These are phyloP conservation scores for Aquilaria agallochum DNA, from an alignment of 441 rosid genomes.

Conservation along the genomic window DNA sequence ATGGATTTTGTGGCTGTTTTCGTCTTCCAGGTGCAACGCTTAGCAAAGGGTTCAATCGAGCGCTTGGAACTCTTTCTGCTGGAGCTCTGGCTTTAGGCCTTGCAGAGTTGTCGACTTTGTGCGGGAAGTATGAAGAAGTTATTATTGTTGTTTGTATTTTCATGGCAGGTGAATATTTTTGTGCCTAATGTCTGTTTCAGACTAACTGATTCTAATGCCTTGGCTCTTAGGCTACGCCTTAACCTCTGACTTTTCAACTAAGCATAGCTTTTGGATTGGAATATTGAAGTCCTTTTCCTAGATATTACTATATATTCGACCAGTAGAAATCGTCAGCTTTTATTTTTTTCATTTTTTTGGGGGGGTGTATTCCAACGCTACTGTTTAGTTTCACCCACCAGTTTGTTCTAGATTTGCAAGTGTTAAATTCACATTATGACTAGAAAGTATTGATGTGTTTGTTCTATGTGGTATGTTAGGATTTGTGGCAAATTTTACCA, in stretches of 20 bases:
- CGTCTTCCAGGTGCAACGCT: constrained; percentile 39
- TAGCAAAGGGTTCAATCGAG: constrained; percentile 86
- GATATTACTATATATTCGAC: no score
- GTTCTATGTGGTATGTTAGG: constrained; percentile 27
- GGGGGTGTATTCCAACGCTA: neutral
- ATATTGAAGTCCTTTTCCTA: no score
- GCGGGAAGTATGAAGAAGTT: constrained; percentile 55
- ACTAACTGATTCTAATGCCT: no score
- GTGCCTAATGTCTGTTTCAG: no score
- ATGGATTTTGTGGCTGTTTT: neutral
- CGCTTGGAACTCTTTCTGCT: constrained; percentile 78
- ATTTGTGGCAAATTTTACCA: constrained; percentile 50
- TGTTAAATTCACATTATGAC: neutral
- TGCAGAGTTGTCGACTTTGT: constrained; percentile 52
- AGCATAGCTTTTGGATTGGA: neutral
- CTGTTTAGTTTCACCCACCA: neutral
- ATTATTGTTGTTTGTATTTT: constrained; percentile 62
- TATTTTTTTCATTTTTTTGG: neutral
- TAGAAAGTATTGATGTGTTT: neutral
- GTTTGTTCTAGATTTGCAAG: neutral
- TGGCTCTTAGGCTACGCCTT: no score
- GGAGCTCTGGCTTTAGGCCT: constrained; percentile 82
- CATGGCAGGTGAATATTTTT: constrained; percentile 50
- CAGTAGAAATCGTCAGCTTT: no score
- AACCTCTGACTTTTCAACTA: neutral